Conservation (phyloP, 2,329 filamentous ascomycete genomes). For the Colletotrichum orbiculare region DNA sequence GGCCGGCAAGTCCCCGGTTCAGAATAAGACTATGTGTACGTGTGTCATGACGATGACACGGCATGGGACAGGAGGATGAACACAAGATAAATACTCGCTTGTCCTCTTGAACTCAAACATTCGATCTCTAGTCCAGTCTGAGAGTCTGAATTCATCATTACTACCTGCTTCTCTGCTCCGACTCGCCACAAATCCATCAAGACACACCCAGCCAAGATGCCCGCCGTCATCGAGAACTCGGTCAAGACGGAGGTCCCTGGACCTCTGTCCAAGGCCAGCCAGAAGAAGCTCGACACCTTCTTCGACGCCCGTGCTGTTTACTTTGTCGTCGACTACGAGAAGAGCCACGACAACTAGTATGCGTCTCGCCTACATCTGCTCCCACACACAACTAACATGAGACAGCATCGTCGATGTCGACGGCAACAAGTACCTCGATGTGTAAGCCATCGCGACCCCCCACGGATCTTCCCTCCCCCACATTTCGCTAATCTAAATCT, state of each 20-base stretch:
- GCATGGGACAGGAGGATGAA: conserved; percentile 2
- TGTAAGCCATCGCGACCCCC: conserved; percentile 46
- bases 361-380: neutral
- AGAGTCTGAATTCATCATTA: neutral
- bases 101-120: neutral
- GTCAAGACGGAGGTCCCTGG: conserved; percentile 53
- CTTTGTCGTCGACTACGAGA: conserved; percentile 64
- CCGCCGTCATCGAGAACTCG: conserved; percentile 46
- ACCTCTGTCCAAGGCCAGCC: conserved; percentile 51
- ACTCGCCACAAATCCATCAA: neutral
- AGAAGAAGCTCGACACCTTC: conserved; percentile 57
- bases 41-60: too few relatives aligned
- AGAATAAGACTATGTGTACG: neutral
- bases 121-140: neutral
- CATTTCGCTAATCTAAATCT: conserved; percentile 18
- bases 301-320: conserved; percentile 64
- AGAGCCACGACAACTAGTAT: conserved; percentile 63
- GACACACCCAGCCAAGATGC: conserved; percentile 42
- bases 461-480: neutral
- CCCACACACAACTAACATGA: neutral
- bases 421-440: conserved; percentile 61
- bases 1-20: conserved; percentile 32
- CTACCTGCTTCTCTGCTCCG: neutral
- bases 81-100: conserved; percentile 31
- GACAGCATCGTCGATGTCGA: conserved; percentile 58